phyloP scores from a whole-genome alignment of 1,284 basidiomycete genomes.

The Heterobasidion annosum region DNA sequence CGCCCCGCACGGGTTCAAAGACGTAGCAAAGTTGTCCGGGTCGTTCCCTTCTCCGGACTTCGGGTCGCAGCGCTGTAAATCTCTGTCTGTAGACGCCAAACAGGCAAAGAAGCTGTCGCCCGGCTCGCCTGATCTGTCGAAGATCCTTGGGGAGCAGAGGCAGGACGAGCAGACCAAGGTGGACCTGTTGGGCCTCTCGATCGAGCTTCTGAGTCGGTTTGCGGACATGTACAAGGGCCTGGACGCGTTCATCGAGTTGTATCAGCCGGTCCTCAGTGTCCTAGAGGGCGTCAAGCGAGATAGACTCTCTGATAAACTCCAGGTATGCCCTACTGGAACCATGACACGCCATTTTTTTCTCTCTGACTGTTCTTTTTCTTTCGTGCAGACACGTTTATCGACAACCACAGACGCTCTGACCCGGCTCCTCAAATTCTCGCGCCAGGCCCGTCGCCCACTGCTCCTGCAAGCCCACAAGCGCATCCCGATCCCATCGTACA shows the following conservation, averaged over 20 bases:
- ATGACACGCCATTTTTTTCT: background rate
- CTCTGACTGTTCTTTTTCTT: background rate
- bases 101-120: conserved; percentile 29
- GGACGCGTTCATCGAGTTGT: conserved; percentile 81
- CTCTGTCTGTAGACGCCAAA: conserved; percentile 30
- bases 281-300: conserved; percentile 44
- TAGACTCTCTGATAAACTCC: conserved; percentile 40
- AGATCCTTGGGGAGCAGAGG: conserved; percentile 26
- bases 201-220: conserved; percentile 59
- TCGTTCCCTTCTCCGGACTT: conserved; percentile 72
- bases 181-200: conserved; percentile 51
- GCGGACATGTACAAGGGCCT: conserved; percentile 71
- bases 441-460: conserved; percentile 70
- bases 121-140: conserved; percentile 38
- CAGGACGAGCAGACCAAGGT: conserved; percentile 56
- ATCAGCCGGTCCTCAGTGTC: conserved; percentile 55
- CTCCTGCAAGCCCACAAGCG: conserved; percentile 91
- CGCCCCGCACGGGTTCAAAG: conserved; percentile 49
- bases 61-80: conserved; percentile 23
- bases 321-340: conserved; percentile 32
- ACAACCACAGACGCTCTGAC: conserved; percentile 35
- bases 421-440: conserved; percentile 69
- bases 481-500: conserved; percentile 88
- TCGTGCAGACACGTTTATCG: conserved; percentile 32
- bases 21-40: conserved; percentile 45